Evolutionary conservation across 2,329 filamentous ascomycete genomes (phyloP).

Genomic region (Talaromyces sp.): DNA sequence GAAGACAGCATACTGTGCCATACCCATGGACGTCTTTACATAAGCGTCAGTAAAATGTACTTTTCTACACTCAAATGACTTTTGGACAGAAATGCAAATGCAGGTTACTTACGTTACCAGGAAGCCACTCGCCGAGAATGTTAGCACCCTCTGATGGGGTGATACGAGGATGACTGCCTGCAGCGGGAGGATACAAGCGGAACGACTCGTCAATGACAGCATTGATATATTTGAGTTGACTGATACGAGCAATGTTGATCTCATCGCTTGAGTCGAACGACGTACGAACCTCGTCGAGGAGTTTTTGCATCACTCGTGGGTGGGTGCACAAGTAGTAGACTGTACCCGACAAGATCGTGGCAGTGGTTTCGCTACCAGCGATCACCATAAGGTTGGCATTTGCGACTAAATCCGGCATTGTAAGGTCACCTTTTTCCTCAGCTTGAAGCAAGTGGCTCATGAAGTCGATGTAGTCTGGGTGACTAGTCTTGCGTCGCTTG

Average conservation of each 20-base stretch:
- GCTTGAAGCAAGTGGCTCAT: conserved; percentile 14
- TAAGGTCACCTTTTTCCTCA: conserved; percentile 7
- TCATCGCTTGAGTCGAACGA: conserved; percentile 36
- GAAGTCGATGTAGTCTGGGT: conserved; percentile 12
- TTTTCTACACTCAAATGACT: background rate
- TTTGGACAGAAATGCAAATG: background rate
- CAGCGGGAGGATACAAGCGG: conserved; percentile 39
- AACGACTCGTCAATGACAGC: conserved; percentile 45
- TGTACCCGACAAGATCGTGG: conserved; percentile 41
- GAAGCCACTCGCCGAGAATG: conserved; percentile 24
- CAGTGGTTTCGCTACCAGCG: conserved; percentile 48
- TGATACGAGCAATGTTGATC: conserved; percentile 35
- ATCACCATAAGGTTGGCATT: conserved; percentile 24
- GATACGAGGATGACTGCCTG: conserved; percentile 25
- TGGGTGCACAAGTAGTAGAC: conserved; percentile 42
- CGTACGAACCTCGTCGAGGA: conserved; percentile 41
- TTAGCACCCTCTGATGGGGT: conserved; percentile 20
- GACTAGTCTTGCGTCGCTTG: conserved; percentile 9
- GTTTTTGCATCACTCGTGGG: conserved; percentile 29
- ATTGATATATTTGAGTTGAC: conserved; percentile 37
- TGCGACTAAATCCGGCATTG: conserved; percentile 7
- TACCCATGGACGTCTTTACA: background rate
- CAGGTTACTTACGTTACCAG: conserved; percentile 20
- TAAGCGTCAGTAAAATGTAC: background rate
- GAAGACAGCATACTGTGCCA: conserved; percentile 50